These are phyloP conservation scores for Phytophthora palmivora DNA, from an alignment of 352 stramenopile genomes.

Conservation along the genomic window DNA sequence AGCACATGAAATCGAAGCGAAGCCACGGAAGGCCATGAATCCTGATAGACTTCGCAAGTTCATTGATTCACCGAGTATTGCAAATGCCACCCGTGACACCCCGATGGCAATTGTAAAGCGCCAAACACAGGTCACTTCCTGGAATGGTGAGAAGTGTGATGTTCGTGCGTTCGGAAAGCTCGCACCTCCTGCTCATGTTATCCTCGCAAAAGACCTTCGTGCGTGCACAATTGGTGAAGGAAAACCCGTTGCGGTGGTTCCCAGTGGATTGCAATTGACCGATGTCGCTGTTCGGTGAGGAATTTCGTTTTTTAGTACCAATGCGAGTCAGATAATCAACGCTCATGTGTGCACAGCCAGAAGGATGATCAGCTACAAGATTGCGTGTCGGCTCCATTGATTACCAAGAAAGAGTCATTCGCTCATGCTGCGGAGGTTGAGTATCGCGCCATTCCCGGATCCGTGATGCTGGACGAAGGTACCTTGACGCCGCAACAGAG, in stretches of 20 bases:
- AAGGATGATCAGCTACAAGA: slow-evolving; percentile 25
- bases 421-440: slow-evolving; percentile 57
- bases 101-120: slow-evolving; percentile 48
- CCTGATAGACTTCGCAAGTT: slow-evolving; percentile 65
- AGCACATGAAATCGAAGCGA: slow-evolving; percentile 23
- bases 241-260: slow-evolving; percentile 9
- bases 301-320: slow-evolving; percentile 12
- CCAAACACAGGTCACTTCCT: slow-evolving; percentile 51
- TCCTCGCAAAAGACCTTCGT: slow-evolving; percentile 49
- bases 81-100: slow-evolving; percentile 48
- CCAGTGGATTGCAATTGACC: slow-evolving; percentile 38
- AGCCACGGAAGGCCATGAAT: slow-evolving; percentile 49
- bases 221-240: slow-evolving; percentile 31
- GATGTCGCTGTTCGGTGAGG: slow-evolving; percentile 38
- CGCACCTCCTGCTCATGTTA: slow-evolving; percentile 33
- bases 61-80: slow-evolving; percentile 58
- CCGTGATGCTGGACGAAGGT: slow-evolving; percentile 71
- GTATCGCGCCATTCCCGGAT: slow-evolving; percentile 46
- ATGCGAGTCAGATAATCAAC: slow-evolving; percentile 5
- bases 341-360: slow-evolving; percentile 1
- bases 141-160: slow-evolving; percentile 71
- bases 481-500: slow-evolving; percentile 77
- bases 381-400: slow-evolving; percentile 45
- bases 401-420: slow-evolving; percentile 58
- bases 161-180: slow-evolving; percentile 56